Conservation (phyloP, 257 asterid genomes). For the Ballota nigra region DNA sequence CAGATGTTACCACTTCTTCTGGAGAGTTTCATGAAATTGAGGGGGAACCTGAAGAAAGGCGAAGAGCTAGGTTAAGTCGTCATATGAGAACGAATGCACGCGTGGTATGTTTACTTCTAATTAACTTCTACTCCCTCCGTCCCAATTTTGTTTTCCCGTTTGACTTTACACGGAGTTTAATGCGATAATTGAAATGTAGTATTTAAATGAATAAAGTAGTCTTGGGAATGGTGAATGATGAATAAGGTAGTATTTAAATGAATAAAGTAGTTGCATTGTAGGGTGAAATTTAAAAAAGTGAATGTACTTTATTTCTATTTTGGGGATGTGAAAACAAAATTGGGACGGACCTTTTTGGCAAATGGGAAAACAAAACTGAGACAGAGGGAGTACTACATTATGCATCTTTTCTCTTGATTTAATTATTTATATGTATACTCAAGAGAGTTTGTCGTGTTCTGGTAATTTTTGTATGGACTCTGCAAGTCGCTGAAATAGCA, state of each 20-base stretch:
- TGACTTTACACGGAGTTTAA: too few species aligned
- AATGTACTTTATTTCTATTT: too few species aligned
- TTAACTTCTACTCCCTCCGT: not conserved
- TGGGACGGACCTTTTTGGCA: too few species aligned
- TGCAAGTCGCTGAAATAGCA: conserved; percentile 6
- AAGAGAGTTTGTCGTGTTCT: not conserved
- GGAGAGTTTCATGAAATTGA: conserved; percentile 69
- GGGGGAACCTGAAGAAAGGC: conserved; percentile 78
- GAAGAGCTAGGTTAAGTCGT: conserved; percentile 69
- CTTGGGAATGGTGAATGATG: too few species aligned
- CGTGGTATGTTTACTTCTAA: conserved; percentile 51
- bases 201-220: too few species aligned
- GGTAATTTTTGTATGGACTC: not conserved
- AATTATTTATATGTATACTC: not conserved
- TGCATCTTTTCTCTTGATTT: not conserved
- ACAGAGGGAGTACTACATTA: not conserved
- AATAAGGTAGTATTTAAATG: too few species aligned
- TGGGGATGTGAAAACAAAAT: too few species aligned
- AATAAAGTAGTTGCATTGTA: too few species aligned
- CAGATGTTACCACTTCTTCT: conserved; percentile 65
- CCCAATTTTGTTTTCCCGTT: too few species aligned
- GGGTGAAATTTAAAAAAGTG: too few species aligned
- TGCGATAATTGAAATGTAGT: too few species aligned
- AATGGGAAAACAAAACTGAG: too few species aligned
- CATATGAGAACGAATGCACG: conserved; percentile 65